phyloP scores from a whole-genome alignment of 1,284 basidiomycete genomes.

The Entoloma clypeatum region DNA sequence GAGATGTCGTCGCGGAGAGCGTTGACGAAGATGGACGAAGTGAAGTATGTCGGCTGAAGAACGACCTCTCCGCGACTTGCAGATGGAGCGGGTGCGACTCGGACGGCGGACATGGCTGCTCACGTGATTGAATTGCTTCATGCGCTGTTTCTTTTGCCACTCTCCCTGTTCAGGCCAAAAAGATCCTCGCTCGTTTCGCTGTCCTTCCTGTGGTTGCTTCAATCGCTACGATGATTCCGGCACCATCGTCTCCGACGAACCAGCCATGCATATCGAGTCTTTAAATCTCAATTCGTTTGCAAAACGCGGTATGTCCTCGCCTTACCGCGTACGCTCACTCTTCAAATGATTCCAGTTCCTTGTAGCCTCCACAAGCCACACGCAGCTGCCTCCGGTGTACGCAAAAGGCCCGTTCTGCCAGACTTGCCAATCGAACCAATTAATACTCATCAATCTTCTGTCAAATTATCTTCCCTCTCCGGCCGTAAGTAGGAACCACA shows the following conservation, averaged over 20 bases:
- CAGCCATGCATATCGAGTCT: constrained; percentile 81
- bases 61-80: constrained; percentile 51
- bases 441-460: constrained; percentile 78
- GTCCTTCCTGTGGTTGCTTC: constrained; percentile 65
- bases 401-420: constrained; percentile 72
- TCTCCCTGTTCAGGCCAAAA: constrained; percentile 39
- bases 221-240: constrained; percentile 69
- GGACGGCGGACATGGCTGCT: constrained; percentile 24
- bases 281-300: constrained; percentile 72
- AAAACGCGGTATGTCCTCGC: constrained; percentile 58
- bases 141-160: constrained; percentile 75
- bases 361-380: constrained; percentile 62
- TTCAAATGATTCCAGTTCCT: constrained; percentile 9
- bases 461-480: constrained; percentile 81
- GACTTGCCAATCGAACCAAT: constrained; percentile 87
- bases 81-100: constrained; percentile 33
- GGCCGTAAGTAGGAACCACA: constrained; percentile 40
- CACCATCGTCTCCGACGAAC: constrained; percentile 76
- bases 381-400: constrained; percentile 59
- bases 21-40: constrained; percentile 65
- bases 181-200: constrained; percentile 57
- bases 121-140: constrained; percentile 7
- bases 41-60: constrained; percentile 71
- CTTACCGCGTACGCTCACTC: not conserved
- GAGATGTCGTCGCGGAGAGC: constrained; percentile 64